phyloP scores from a whole-genome alignment of 768 basidiomycete genomes.

The Mycena latifolia region DNA sequence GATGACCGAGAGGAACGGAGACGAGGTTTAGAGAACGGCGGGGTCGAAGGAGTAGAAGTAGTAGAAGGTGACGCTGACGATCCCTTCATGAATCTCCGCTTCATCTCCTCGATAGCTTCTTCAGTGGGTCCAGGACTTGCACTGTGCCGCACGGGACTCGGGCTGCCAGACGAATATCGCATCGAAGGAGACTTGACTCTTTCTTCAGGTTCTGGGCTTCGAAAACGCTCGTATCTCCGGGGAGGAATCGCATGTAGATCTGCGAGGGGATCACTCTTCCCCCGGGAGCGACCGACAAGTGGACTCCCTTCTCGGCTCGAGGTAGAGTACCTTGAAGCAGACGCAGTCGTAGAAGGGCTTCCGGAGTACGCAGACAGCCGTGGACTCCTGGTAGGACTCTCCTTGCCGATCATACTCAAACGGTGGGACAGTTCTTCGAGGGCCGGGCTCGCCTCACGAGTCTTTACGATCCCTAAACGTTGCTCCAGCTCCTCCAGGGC shows the following conservation, averaged over 20 bases:
- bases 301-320: slow-evolving; percentile 44
- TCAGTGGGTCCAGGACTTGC: slow-evolving; percentile 52
- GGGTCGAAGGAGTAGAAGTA: slow-evolving; percentile 36
- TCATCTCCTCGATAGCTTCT: slow-evolving; percentile 75
- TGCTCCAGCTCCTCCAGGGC: slow-evolving; percentile 75
- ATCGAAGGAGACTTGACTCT: slow-evolving; percentile 26
- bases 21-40: slow-evolving; percentile 32
- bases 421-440: slow-evolving; percentile 63
- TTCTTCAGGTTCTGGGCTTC: slow-evolving; percentile 38
- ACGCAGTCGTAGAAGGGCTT: slow-evolving; percentile 36
- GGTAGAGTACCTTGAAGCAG: slow-evolving; percentile 40
- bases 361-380: slow-evolving; percentile 30
- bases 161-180: slow-evolving; percentile 36
- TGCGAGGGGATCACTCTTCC: slow-evolving; percentile 26
- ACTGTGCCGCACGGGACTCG: slow-evolving; percentile 42
- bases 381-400: slow-evolving; percentile 43
- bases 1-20: slow-evolving; percentile 40
- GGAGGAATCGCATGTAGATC: slow-evolving; percentile 33
- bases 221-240: slow-evolving; percentile 42
- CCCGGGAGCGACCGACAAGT: slow-evolving; percentile 39
- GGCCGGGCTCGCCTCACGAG: slow-evolving; percentile 66
- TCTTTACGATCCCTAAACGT: slow-evolving; percentile 67
- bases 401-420: slow-evolving; percentile 53
- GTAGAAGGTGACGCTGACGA: slow-evolving; percentile 45
- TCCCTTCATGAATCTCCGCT: slow-evolving; percentile 61